Conservation (phyloP, 495 filamentous ascomycete genomes). For the Rostrohypoxylon terebratum region DNA sequence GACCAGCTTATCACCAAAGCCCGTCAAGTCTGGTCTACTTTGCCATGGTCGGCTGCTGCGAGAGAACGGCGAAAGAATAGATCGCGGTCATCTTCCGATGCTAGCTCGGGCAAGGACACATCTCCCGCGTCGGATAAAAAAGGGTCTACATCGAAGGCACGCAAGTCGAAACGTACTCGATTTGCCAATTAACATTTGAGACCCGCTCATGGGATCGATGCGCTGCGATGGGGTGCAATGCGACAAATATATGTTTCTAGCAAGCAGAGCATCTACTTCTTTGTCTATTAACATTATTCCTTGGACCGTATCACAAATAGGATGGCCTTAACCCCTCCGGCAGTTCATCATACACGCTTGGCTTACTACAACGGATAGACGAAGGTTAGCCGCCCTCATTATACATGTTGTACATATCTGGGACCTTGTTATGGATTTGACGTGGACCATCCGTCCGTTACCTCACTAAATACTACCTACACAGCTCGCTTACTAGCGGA, state of each 20-base stretch:
- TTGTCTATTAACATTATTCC: not conserved
- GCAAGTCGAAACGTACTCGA: not conserved
- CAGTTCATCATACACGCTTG: not conserved
- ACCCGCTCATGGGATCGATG: conserved; percentile 1
- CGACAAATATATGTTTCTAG: not conserved
- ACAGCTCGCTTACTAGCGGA: not conserved
- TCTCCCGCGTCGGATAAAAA: not conserved
- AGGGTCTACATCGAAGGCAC: not conserved
- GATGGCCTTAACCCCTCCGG: not conserved
- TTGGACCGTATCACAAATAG: not conserved
- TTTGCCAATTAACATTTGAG: not conserved
- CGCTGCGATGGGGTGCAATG: too few relatives aligned
- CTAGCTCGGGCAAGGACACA: not conserved
- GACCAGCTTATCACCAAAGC: not conserved
- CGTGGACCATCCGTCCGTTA: not conserved
- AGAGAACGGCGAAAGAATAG: not conserved
- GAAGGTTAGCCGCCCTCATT: not conserved
- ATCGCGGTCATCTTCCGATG: not conserved
- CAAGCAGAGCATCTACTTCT: not conserved
- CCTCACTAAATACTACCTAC: not conserved
- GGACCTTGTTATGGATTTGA: not conserved
- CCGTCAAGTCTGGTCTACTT: not conserved
- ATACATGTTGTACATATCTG: not conserved
- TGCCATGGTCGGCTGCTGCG: not conserved
- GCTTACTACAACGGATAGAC: not conserved